Evolutionary conservation across 345 rosid species (phyloP), one percentile per base, ranked within the genome.

Genomic region (Hibiscus mutabilis): DNA sequence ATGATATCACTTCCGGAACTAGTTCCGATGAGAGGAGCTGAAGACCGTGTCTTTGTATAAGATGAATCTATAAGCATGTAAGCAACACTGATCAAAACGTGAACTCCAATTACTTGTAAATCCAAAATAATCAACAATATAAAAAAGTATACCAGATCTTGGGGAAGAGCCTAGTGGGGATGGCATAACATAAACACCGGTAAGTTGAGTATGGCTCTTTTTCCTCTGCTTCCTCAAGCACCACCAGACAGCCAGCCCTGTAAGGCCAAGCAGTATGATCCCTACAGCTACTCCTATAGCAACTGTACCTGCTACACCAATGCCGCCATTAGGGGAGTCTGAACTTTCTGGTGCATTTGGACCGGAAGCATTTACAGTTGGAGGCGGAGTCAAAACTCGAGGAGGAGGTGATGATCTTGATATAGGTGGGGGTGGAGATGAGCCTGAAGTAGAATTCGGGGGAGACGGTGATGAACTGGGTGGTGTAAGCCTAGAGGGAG

Each of bases 11-110:
- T 84, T 67, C 90, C 83, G 31, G 92, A 81, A 72, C 89, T 83
- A 82, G 84, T 88, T 74, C 86, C 85, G 11, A 88, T 73, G 7
- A 87, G 79, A 68, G 88, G 96, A n/a, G 89, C 91, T 1, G 98
- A 81, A 11, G 97, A 86, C 14, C 83, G 79, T 2, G 80, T 73
- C 84, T 87, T 93, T 42, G 70, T 33, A 51, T 73, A 72, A 42
- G 73, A 72, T 67, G 91, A 83, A 79, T 83, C 98, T 93, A 89
- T 52, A 75, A 44, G 82, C 55, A 59, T 42, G 56, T 16, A 31
- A 33, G 80, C 35, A 53, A 58, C 73, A 62, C 37, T 15, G 6
- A 47, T 13, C 40, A 52, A 19, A 51, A 52, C 58, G 31, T 52
- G 4, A 55, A 5, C 15, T 25, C 4, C 46, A 55, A n/a, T 21